Base-by-base conservation (phyloP, 306 rosid genomes). In the Leucaena leucocephala region DNA sequence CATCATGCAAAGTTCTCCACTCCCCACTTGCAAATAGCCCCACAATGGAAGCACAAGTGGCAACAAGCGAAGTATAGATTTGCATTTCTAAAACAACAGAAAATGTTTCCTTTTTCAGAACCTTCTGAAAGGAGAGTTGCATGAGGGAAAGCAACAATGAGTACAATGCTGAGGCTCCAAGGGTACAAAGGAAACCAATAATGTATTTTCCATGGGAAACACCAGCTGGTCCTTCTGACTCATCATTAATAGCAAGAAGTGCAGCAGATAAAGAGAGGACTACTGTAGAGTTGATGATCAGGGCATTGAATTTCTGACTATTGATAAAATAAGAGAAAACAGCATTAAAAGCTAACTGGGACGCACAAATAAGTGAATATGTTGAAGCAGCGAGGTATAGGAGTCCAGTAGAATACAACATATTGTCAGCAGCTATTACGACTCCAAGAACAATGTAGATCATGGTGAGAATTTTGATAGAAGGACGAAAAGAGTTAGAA, bases 351-450 rank as follows among this genome's bases (percentile, higher is more conserved):
- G 97, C 98, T 63, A 94, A 85, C 52, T 94, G 97, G 42, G 96
- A 86, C 36, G 98, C 92, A 77, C 90, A 92, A 69, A 92, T 89
- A 58, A 94, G 89, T 13, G 98, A 90, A 81, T 92, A 94, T 6
- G 98, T 94, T 11, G 98, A 92, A 67, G 97, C 97, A 33, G 97
- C 84, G 39, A 94, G 97, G 86, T 94, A 94, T 15, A 94, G 75
- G 44, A 94, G 95, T 63, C 97, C 98, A 49, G 65, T 36, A 7
- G 97, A 92, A 80, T 94, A 94, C 86, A 94, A 14, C 97, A 89
- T 84, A 74, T 92, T 92, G 76, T 94, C 94, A 62, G 88, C 92
- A 39, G 97, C 94, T 62, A 94, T 38, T 44, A 92, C 0, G 46
- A 84, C 38, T 69, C 98, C 98, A 15, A 94, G 89, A 75, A 71